Evolutionary conservation across 2,329 filamentous ascomycete genomes (phyloP).

Genomic region (Arthrobotrys iridis): DNA sequence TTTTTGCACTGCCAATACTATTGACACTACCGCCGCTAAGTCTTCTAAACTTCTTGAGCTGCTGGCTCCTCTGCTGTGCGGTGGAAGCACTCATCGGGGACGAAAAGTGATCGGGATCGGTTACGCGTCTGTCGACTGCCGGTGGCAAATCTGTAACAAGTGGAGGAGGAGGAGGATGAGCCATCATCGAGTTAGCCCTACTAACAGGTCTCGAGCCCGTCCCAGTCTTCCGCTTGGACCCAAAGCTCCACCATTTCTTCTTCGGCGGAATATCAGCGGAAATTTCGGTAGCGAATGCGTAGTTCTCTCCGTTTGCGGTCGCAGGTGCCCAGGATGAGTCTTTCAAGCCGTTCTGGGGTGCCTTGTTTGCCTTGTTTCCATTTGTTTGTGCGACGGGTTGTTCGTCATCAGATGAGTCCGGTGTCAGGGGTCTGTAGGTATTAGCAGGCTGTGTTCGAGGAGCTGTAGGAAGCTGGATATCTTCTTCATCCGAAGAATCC

Average conservation of each 20-base stretch:
- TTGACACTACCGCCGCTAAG: slow-evolving; percentile 37
- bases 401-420: slow-evolving; percentile 44
- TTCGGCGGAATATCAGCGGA: slow-evolving; percentile 34
- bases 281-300: slow-evolving; percentile 30
- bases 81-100: slow-evolving; percentile 7
- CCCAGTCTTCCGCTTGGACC: slow-evolving; percentile 22
- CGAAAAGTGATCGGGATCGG: slow-evolving; percentile 28
- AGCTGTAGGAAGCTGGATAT: neutral
- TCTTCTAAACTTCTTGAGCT: slow-evolving; percentile 40
- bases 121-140: slow-evolving; percentile 10
- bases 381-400: neutral
- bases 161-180: slow-evolving; percentile 2
- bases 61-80: slow-evolving; percentile 9
- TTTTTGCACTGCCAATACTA: slow-evolving; percentile 24
- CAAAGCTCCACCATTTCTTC: slow-evolving; percentile 53
- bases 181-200: slow-evolving; percentile 23
- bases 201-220: slow-evolving; percentile 22
- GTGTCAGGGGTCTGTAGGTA: slow-evolving; percentile 38
- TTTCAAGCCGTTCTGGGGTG: slow-evolving; percentile 8
- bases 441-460: neutral
- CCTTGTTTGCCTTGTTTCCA: neutral
- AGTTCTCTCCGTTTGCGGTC: slow-evolving; percentile 5
- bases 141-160: slow-evolving; percentile 1
- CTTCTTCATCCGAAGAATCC: slow-evolving; percentile 47
- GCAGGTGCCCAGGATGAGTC: slow-evolving; percentile 26